Evolutionary conservation across 164 flowering plant genomes (phyloP).

Genomic region (Houttuynia cordata): DNA sequence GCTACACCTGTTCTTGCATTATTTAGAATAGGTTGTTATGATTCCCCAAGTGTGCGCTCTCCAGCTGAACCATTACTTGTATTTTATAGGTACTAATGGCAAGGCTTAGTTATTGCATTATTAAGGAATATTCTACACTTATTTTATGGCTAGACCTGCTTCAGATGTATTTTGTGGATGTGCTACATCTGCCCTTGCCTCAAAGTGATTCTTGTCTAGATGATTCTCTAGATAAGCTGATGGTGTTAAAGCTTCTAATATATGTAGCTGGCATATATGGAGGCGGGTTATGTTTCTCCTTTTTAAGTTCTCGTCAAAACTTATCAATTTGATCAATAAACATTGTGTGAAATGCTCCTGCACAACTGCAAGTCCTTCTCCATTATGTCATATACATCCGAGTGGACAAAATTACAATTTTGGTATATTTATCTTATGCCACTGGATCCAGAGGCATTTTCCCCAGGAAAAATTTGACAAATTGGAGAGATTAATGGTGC

Average conservation of each 20-base stretch:
- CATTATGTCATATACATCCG: constrained; percentile 5
- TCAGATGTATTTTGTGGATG: constrained; percentile 41
- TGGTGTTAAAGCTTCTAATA: constrained; percentile 8
- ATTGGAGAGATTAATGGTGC: constrained; percentile 17
- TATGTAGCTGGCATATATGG: constrained; percentile 37
- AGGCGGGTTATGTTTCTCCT: constrained; percentile 57
- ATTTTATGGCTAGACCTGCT: constrained; percentile 59
- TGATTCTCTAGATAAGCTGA: constrained; percentile 36
- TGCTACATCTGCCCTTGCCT: constrained; percentile 30
- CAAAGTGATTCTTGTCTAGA: constrained; percentile 10
- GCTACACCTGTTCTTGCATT: constrained; percentile 24
- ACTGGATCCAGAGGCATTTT: constrained; percentile 56
- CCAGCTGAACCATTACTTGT: neutral
- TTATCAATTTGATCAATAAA: constrained; percentile 24
- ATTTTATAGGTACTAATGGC: constrained; percentile 60
- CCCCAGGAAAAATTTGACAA: constrained; percentile 20
- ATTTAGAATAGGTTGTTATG: neutral
- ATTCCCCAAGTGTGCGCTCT: neutral
- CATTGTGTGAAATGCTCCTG: constrained; percentile 19
- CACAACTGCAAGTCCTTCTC: constrained; percentile 13
- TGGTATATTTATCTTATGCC: constrained; percentile 40
- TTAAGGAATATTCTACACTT: constrained; percentile 20
- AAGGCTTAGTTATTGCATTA: constrained; percentile 39
- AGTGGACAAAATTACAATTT: constrained; percentile 14
- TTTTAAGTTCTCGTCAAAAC: constrained; percentile 48